A percentile compares a stretch with the other conserved stretches of the same genome.
Evolutionary conservation across 2,329 filamentous ascomycete species (phyloP).

Genomic region (Falciphora oryzae): DNA sequence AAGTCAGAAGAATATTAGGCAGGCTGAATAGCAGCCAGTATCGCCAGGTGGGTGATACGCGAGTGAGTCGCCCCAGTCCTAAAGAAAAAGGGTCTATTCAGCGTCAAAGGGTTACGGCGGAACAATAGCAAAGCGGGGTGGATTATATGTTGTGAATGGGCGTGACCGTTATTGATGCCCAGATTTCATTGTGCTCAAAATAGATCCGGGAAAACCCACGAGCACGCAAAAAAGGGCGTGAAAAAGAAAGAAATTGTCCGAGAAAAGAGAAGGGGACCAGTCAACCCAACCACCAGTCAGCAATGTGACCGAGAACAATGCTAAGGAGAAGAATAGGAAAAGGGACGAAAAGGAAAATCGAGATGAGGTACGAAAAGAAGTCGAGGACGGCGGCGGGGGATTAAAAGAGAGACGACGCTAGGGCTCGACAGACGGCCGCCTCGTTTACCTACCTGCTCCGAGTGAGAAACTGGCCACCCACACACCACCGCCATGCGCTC

Average conservation of each 20-base stretch:
- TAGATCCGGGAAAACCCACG: not conserved
- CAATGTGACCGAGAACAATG: constrained; percentile 4
- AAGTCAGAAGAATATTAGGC: not conserved
- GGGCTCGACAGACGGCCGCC: not conserved
- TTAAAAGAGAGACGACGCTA: not conserved
- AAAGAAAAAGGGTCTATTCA: constrained; percentile 8
- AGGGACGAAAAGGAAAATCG: constrained; percentile 2
- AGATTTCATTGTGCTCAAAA: not conserved
- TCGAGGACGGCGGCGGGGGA: not conserved
- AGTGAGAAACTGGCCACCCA: not conserved
- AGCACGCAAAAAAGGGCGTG: not conserved
- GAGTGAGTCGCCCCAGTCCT: not conserved
- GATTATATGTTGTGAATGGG: too few relatives aligned
- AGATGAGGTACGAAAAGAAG: not conserved
- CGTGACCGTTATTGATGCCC: not conserved
- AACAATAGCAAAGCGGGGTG: not conserved
- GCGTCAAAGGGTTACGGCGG: not conserved
- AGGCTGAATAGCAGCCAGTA: not conserved
- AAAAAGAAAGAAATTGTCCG: not conserved
- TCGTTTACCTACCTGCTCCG: not conserved
- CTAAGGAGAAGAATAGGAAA: constrained; percentile 11
- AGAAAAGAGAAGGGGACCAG: not conserved
- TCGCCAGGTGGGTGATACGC: too few relatives aligned
- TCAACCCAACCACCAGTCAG: not conserved
- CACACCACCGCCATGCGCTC: not conserved